Conservation (phyloP, 371 early-diverging fungal species). For the Actinomortierella ambigua region DNA sequence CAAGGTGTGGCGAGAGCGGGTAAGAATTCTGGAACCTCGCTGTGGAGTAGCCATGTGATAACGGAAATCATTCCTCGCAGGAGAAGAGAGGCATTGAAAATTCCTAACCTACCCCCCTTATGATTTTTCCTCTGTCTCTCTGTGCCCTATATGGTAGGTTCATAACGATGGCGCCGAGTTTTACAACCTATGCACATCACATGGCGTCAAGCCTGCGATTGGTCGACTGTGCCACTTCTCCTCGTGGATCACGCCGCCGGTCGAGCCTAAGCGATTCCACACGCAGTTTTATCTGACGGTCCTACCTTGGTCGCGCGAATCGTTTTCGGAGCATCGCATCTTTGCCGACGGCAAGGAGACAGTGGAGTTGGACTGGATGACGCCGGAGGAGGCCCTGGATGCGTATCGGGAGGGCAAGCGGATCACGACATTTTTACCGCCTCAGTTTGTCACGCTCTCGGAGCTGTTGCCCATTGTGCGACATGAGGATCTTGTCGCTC, state of each 20-base stretch:
- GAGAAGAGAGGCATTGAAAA: neutral
- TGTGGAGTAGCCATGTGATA: neutral
- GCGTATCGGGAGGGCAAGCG: conserved; percentile 38
- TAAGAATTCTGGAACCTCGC: conserved; percentile 3
- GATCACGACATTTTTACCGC: conserved; percentile 60
- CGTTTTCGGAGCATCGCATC: conserved; percentile 34
- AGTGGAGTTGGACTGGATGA: conserved; percentile 67
- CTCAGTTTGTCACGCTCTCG: conserved; percentile 68
- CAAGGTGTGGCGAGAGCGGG: conserved; percentile 55
- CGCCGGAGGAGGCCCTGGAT: conserved; percentile 64
- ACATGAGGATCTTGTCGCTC: conserved; percentile 44
- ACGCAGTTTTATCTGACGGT: conserved; percentile 76
- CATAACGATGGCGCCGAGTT: conserved; percentile 61
- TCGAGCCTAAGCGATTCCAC: conserved; percentile 70
- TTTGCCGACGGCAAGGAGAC: conserved; percentile 71
- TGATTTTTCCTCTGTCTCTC: neutral
- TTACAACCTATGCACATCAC: conserved; percentile 53
- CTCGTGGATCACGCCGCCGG: conserved; percentile 81
- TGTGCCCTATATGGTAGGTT: conserved; percentile 14
- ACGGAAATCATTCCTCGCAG: too few relatives aligned
- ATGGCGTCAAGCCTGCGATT: conserved; percentile 52
- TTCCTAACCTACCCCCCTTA: neutral
- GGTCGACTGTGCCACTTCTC: conserved; percentile 60
- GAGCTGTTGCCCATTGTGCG: conserved; percentile 44
- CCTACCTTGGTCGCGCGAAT: conserved; percentile 47